Percentiles rank a stretch among this genome's conserved stretches.
phyloP scores from a whole-genome alignment of 73 alveolate species.

The Paramecium primaurelia region DNA sequence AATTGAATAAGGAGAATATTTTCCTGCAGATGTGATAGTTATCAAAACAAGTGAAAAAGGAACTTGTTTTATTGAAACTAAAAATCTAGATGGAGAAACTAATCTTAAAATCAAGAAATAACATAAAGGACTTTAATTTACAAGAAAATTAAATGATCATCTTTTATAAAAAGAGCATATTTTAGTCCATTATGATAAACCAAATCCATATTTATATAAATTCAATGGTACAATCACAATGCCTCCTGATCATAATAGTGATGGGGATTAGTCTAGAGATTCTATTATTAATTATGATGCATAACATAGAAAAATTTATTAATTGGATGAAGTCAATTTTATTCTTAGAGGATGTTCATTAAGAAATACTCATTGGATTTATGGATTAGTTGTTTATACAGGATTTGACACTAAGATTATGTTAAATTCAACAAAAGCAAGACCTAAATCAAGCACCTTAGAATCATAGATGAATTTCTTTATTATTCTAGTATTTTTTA shows the following conservation, averaged over 20 bases:
- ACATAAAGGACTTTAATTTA: conserved; percentile 52
- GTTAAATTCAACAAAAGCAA: conserved; percentile 67
- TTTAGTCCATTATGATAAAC: conserved; percentile 29
- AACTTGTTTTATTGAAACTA: conserved; percentile 93
- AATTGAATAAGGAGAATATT: conserved; percentile 48
- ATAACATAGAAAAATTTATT: background rate
- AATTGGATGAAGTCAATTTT: conserved; percentile 13
- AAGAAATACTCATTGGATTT: conserved; percentile 83
- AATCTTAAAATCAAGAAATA: conserved; percentile 89
- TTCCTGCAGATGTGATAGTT: conserved; percentile 62
- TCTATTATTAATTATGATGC: background rate
- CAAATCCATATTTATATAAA: conserved; percentile 50
- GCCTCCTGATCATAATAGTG: background rate
- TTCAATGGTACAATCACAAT: conserved; percentile 44
- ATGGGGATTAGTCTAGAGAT: background rate
- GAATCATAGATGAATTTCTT: conserved; percentile 32
- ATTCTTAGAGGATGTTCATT: conserved; percentile 82
- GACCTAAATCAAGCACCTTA: background rate
- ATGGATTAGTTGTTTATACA: conserved; percentile 86
- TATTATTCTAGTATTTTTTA: conserved; percentile 29
- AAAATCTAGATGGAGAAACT: conserved; percentile 98
- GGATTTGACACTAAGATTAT: conserved; percentile 94
- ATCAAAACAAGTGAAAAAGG: conserved; percentile 52
- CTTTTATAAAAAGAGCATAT: background rate
- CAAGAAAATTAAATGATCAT: background rate